Conservation (phyloP, 306 rosid species). For the Quercus cerris region DNA sequence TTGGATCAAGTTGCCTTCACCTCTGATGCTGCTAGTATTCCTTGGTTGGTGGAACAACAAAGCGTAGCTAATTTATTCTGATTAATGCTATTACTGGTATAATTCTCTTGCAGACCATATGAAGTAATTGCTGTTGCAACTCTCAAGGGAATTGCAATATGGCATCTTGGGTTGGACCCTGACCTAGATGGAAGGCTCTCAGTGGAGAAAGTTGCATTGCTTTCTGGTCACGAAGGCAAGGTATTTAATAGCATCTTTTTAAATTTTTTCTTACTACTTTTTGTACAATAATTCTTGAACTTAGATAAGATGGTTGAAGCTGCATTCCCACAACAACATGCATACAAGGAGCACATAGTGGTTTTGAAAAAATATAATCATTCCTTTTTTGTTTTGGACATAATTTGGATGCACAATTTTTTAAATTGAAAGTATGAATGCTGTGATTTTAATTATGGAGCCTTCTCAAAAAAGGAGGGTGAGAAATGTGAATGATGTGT, state of each 20-base stretch:
- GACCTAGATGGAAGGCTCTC: constrained; percentile 73
- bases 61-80: not conserved
- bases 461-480: not conserved
- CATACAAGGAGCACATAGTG: not conserved
- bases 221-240: constrained; percentile 72
- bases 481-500: not conserved
- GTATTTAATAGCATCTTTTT: constrained; percentile 34
- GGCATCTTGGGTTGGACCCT: constrained; percentile 84
- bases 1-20: not conserved
- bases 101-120: constrained; percentile 47
- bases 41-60: constrained; percentile 13
- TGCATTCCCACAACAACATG: constrained; percentile 1
- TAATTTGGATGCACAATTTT: not conserved
- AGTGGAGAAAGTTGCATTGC: constrained; percentile 59
- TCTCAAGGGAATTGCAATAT: constrained; percentile 62
- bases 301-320: not conserved
- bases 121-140: constrained; percentile 87
- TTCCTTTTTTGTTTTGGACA: not conserved
- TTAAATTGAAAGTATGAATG: not conserved
- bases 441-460: not conserved
- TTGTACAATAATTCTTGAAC: constrained; percentile 4
- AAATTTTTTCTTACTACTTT: not conserved
- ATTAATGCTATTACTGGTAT: constrained; percentile 13
- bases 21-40: not conserved
- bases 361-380: not conserved